Percentiles rank a stretch among this genome's conserved stretches.
Evolutionary conservation across 2,329 filamentous ascomycete species (phyloP).

Genomic region (Mollisia scopiformis): DNA sequence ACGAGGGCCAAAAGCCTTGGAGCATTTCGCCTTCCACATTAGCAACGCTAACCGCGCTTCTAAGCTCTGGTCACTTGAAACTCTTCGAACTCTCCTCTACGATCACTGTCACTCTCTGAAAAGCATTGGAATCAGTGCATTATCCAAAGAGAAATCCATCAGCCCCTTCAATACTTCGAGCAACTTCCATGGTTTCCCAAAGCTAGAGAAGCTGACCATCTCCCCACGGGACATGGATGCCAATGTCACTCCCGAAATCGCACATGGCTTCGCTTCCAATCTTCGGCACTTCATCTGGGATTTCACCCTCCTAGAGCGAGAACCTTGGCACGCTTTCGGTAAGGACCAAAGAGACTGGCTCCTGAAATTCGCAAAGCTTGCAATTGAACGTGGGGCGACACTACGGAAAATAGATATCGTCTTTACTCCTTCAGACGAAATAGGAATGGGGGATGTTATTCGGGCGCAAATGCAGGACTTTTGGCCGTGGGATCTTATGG

Average conservation of each 20-base stretch:
- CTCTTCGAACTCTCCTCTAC: background rate
- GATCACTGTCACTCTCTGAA: background rate
- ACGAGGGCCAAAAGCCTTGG: background rate
- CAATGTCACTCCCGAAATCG: background rate
- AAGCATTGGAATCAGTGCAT: background rate
- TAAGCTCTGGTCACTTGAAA: background rate
- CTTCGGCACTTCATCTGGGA: slow-evolving; percentile 14
- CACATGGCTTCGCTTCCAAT: background rate
- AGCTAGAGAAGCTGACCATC: background rate
- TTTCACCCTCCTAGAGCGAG: slow-evolving; percentile 10
- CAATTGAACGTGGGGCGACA: background rate
- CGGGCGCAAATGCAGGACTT: background rate
- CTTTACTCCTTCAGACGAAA: slow-evolving; percentile 9
- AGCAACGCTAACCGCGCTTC: too few relatives aligned
- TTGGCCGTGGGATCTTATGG: slow-evolving; percentile 9
- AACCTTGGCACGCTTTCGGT: slow-evolving; percentile 4
- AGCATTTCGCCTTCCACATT: slow-evolving; percentile 3
- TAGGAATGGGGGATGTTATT: too few relatives aligned
- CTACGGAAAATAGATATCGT: slow-evolving; percentile 10
- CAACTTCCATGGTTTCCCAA: too few relatives aligned
- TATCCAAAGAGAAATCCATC: background rate
- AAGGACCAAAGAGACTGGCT: slow-evolving; percentile 8
- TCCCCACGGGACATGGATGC: background rate
- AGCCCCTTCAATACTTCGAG: too few relatives aligned
- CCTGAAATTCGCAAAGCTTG: slow-evolving; percentile 5